A percentile compares a stretch with the other conserved stretches of the same genome.
phyloP scores from a whole-genome alignment of 1,284 basidiomycete genomes.

The Sutorius eximius region DNA sequence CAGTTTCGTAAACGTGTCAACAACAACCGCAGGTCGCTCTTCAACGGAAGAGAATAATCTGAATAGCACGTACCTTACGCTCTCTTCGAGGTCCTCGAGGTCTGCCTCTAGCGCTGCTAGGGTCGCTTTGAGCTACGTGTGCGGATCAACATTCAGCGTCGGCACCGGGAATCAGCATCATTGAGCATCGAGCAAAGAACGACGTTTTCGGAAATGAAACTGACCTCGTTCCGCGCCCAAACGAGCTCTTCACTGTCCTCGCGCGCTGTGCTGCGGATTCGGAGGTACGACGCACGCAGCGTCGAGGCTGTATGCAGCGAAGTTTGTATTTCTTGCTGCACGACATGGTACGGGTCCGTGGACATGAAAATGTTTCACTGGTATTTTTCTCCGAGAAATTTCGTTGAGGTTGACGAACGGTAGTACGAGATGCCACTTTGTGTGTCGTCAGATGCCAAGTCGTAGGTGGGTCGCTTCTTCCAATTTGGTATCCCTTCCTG shows the following conservation, averaged over 20 bases:
- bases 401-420: not conserved
- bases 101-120: conserved; percentile 79
- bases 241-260: conserved; percentile 71
- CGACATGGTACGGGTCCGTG: conserved; percentile 79
- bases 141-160: not conserved
- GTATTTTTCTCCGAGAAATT: not conserved
- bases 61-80: conserved; percentile 60
- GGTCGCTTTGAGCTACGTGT: conserved; percentile 65
- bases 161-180: not conserved
- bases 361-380: conserved; percentile 44
- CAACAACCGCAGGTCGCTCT: not conserved
- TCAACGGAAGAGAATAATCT: not conserved
- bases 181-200: not conserved
- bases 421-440: not conserved
- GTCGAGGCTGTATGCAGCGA: conserved; percentile 70
- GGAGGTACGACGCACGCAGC: conserved; percentile 70
- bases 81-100: conserved; percentile 85
- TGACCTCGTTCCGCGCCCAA: conserved; percentile 72
- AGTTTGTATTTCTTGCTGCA: conserved; percentile 73
- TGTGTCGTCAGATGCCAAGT: not conserved
- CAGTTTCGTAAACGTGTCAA: conserved; percentile 5
- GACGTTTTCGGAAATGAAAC: not conserved
- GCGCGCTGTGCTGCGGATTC: conserved; percentile 69
- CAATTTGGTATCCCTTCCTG: not conserved
- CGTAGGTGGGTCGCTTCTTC: not conserved